phyloP scores from a whole-genome alignment of 2,329 filamentous ascomycete genomes.

The Podosphaera fusca region DNA sequence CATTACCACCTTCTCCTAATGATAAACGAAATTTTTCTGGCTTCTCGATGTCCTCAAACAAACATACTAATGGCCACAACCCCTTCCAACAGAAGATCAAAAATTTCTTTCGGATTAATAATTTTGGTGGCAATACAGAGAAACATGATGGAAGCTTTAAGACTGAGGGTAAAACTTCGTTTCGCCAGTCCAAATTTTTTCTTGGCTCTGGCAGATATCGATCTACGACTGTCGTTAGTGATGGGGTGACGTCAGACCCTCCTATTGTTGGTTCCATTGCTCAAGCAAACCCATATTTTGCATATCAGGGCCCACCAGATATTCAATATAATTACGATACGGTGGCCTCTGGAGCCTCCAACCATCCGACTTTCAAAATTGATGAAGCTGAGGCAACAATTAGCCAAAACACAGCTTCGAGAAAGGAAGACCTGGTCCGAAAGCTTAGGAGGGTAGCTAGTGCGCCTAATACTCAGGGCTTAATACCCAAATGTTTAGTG shows the following conservation, averaged over 20 bases:
- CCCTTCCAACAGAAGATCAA: constrained; percentile 46
- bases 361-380: constrained; percentile 60
- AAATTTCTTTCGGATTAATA: constrained; percentile 50
- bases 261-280: constrained; percentile 63
- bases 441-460: constrained; percentile 87
- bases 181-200: constrained; percentile 74
- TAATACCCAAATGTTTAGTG: constrained; percentile 43
- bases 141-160: constrained; percentile 18
- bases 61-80: constrained; percentile 27
- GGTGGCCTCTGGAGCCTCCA: constrained; percentile 78
- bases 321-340: constrained; percentile 86
- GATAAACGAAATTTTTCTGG: constrained; percentile 16
- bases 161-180: constrained; percentile 23
- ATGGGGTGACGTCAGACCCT: constrained; percentile 78
- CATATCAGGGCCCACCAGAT: constrained; percentile 81
- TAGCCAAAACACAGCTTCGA: constrained; percentile 44
- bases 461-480: constrained; percentile 84
- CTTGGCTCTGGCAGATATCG: constrained; percentile 69
- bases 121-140: constrained; percentile 18
- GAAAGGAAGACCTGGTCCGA: constrained; percentile 81
- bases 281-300: constrained; percentile 91
- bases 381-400: constrained; percentile 41
- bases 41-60: constrained; percentile 21
- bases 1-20: not conserved
- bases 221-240: constrained; percentile 75